phyloP scores from a whole-genome alignment of 2,329 filamentous ascomycete genomes.

The Trichoderma sp. region DNA sequence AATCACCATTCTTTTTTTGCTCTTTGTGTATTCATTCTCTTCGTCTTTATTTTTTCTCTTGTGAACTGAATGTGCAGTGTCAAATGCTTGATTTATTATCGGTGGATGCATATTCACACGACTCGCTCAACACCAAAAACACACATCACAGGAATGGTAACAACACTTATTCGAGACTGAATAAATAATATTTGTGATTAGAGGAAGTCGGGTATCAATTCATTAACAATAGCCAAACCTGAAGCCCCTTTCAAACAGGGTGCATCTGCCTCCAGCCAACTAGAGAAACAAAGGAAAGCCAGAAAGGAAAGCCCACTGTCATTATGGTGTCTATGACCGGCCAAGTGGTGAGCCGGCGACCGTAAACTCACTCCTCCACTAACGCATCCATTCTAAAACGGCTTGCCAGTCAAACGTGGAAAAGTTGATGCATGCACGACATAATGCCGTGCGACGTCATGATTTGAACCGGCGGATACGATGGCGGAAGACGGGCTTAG shows the following conservation, averaged over 20 bases:
- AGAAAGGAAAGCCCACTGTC: constrained; percentile 14
- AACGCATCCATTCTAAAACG: constrained; percentile 3
- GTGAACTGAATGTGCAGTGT: not conserved
- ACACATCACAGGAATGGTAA: not conserved
- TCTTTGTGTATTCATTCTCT: not conserved
- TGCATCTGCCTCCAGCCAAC: constrained; percentile 12
- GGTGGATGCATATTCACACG: not conserved
- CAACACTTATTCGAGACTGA: not conserved
- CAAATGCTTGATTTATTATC: not conserved
- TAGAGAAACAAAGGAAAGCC: not conserved
- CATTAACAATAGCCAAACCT: constrained; percentile 21
- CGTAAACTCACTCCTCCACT: not conserved
- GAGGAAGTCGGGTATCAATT: constrained; percentile 21
- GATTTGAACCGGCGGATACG: constrained; percentile 10
- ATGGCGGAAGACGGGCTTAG: constrained; percentile 42
- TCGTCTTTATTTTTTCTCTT: not conserved
- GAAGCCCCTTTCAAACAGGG: constrained; percentile 4
- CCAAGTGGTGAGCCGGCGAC: not conserved
- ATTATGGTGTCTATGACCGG: constrained; percentile 8
- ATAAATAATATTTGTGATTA: constrained; percentile 9
- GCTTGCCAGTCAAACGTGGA: not conserved
- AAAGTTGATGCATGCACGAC: not conserved
- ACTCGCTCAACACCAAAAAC: not conserved
- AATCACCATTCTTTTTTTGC: constrained; percentile 16
- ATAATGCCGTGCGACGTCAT: not conserved